Evolutionary conservation across 2,329 filamentous ascomycete genomes (phyloP).

Genomic region (Colletotrichum sp.): DNA sequence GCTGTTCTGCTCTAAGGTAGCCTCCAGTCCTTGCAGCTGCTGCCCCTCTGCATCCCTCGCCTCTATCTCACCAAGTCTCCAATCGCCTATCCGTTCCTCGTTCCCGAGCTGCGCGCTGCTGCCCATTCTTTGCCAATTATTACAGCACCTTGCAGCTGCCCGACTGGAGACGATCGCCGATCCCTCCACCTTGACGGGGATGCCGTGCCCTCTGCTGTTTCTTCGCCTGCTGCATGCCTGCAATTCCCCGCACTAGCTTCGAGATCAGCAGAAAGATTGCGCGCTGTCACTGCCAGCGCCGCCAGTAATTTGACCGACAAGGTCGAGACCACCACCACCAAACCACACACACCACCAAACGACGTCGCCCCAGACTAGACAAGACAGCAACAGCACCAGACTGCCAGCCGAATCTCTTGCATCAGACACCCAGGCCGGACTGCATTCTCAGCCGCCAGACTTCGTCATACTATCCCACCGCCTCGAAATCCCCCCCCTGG

Average conservation of each 20-base stretch:
- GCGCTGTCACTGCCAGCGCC: not conserved
- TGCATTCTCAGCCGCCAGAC: not conserved
- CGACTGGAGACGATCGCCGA: slow-evolving; percentile 19
- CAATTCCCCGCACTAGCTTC: slow-evolving; percentile 20
- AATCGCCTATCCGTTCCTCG: not conserved
- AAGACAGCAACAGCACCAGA: not conserved
- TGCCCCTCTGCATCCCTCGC: not conserved
- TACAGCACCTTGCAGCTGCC: not conserved
- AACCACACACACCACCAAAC: not conserved
- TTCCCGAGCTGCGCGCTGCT: not conserved
- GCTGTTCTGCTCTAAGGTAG: not conserved
- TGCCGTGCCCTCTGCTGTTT: slow-evolving; percentile 2
- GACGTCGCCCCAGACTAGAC: not conserved
- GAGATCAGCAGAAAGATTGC: slow-evolving; percentile 13
- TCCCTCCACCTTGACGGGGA: slow-evolving; percentile 4
- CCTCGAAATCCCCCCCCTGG: not conserved
- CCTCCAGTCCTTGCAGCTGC: not conserved
- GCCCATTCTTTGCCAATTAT: not conserved
- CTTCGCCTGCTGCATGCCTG: slow-evolving; percentile 11
- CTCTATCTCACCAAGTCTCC: not conserved
- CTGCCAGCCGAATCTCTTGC: not conserved
- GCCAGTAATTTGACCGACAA: not conserved
- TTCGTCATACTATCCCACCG: not conserved
- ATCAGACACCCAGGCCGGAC: not conserved
- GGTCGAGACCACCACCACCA: slow-evolving; percentile 2